These are phyloP conservation scores for Allomyces macrogynus DNA, from an alignment of 192 early-diverging fungal species.

Conservation along the genomic window DNA sequence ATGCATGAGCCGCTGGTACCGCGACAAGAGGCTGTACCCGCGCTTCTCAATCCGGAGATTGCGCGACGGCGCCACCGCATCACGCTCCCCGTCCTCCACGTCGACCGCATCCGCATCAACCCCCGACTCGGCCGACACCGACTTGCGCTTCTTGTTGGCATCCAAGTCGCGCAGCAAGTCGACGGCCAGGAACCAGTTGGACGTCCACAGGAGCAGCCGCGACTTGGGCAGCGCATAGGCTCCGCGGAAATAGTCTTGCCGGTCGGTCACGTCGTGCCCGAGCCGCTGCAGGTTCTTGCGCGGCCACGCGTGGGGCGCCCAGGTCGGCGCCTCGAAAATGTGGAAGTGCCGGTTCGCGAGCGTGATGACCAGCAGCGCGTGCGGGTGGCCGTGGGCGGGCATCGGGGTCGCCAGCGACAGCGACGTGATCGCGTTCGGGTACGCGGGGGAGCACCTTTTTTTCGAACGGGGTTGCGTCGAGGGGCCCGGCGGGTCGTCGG, in stretches of 20 bases:
- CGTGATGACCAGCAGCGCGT: background rate
- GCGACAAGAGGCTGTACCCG: background rate
- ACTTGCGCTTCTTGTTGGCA: background rate
- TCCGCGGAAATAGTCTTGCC: background rate
- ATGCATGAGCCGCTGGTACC: conserved; percentile 64
- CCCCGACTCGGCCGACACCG: background rate
- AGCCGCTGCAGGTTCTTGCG: background rate
- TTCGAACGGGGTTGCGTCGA: too few relatives aligned
- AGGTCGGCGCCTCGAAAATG: background rate
- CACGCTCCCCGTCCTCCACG: background rate
- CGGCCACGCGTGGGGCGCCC: background rate
- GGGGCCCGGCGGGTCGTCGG: too few relatives aligned
- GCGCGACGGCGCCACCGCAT: conserved; percentile 3
- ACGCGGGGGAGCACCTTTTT: too few relatives aligned
- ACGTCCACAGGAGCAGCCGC: background rate
- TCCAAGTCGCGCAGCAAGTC: background rate
- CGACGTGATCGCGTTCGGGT: too few relatives aligned
- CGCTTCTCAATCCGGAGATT: conserved; percentile 4
- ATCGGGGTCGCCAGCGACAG: too few relatives aligned
- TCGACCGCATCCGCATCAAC: background rate
- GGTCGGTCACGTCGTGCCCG: background rate
- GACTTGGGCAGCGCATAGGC: background rate
- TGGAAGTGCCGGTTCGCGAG: background rate
- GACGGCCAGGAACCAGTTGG: background rate
- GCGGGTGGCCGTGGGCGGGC: background rate